A percentile compares a stretch with the other conserved stretches of the same genome.
phyloP scores from a whole-genome alignment of 2,329 filamentous ascomycete genomes.

The Penicillium verrucosum region DNA sequence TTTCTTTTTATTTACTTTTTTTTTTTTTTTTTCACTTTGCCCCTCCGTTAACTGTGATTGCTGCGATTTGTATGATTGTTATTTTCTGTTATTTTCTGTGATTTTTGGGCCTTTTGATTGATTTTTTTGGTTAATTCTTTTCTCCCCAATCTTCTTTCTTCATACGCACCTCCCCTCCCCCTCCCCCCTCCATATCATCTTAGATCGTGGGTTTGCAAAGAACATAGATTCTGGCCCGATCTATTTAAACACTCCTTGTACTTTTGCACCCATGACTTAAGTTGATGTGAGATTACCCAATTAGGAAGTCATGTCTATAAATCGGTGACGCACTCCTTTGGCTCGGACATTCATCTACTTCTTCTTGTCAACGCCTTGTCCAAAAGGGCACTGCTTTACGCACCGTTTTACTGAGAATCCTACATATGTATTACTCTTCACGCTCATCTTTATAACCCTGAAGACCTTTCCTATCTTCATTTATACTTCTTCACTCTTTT shows the following conservation, averaged over 20 bases:
- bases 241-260: neutral
- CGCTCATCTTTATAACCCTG: conserved; percentile 1
- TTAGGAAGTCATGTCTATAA: conserved; percentile 16
- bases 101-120: neutral
- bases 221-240: conserved; percentile 1
- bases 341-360: conserved; percentile 9
- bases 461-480: neutral
- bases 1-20: neutral
- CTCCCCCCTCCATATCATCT: neutral
- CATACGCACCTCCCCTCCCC: neutral
- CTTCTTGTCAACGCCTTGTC: conserved; percentile 6
- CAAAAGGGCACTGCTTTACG: conserved; percentile 1
- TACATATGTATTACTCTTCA: neutral
- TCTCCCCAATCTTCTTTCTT: neutral
- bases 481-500: conserved; percentile 1
- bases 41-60: conserved; percentile 1
- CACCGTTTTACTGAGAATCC: neutral
- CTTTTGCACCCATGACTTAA: neutral
- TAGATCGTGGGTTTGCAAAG: neutral
- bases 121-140: neutral
- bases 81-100: neutral
- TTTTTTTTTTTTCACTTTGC: neutral
- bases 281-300: conserved; percentile 10
- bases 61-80: conserved; percentile 3
- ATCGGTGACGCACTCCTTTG: conserved; percentile 18